Base-by-base conservation (phyloP, 2,329 filamentous ascomycete species). In the Thelonectria olida region DNA sequence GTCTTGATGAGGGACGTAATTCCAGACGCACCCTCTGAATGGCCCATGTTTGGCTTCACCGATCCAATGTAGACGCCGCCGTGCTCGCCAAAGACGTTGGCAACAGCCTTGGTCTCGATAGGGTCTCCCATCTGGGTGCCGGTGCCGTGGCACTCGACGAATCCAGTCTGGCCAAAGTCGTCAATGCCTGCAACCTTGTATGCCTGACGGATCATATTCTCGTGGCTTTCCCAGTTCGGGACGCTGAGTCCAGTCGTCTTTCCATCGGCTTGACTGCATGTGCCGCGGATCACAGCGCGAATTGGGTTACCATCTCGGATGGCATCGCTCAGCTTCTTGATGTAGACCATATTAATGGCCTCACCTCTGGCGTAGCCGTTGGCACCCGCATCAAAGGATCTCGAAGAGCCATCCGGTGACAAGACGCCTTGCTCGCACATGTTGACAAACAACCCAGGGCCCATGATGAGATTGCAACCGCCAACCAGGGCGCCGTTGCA, bases 281-380 rank as follows among this genome's bases (percentile, higher is more conserved):
- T 75, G 2, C 62, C 73, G 2, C 74, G 67, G 23, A 81, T 74
- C 7, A 79, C 69, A 2, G 73, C 75, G 5, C 74, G 67, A 27
- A 79, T 73, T 0, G 75, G 73, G 64, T 85, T 78, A 3, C 76
- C 75, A 50, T 81, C 80, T 5, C 69, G 64, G 8, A 88, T 68
- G 0, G 83, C 83, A 36, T 77, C 74, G 9, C 72, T 67, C 0
- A 84, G 69, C 1, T 67, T 73, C 66, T 84, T 85, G 5, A 85
- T 55, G 3, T 80, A 65, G 4, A 85, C 44, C 4, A 74, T 70
- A 0, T 67, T 77, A 9, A 79, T 68, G 3, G 79, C 83, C 61
- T 85, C 83, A 3, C 78, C 82, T 10, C 81, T 73, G 0, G 73
- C 80, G 55, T 83, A 85, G 1, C 83, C 84, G 54, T 81, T 72